phyloP scores from a whole-genome alignment of 495 filamentous ascomycete species.

The Penicillium cataractarum region DNA sequence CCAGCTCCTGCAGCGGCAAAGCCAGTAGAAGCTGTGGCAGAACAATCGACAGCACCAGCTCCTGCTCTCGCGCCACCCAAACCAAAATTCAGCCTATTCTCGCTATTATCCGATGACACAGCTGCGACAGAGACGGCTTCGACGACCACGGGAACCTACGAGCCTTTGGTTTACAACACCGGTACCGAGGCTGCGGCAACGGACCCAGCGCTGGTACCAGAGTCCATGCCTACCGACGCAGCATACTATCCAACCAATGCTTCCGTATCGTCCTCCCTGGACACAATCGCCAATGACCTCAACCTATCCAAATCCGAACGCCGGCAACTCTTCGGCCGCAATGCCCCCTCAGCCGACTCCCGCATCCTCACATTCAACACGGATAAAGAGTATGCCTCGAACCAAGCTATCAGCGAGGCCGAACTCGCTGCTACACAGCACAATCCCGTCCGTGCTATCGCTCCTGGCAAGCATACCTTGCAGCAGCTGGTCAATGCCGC shows the following conservation, averaged over 20 bases:
- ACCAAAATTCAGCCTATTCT: conserved; percentile 67
- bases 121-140: conserved; percentile 12
- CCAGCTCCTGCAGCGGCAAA: conserved; percentile 17
- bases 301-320: conserved; percentile 73
- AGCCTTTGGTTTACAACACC: conserved; percentile 55
- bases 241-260: conserved; percentile 23
- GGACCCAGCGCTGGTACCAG: conserved; percentile 16
- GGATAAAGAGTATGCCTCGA: conserved; percentile 80
- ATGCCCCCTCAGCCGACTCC: conserved; percentile 37
- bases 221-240: background rate
- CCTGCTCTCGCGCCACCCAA: conserved; percentile 37
- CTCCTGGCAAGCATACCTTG: conserved; percentile 86
- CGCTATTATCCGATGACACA: conserved; percentile 42
- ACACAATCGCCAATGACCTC: conserved; percentile 69
- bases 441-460: conserved; percentile 80
- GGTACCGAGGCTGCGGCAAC: conserved; percentile 30
- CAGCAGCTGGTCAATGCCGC: conserved; percentile 84
- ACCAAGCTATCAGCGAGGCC: conserved; percentile 58
- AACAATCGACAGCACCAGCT: conserved; percentile 22
- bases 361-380: conserved; percentile 81
- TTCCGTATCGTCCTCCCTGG: conserved; percentile 44
- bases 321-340: conserved; percentile 82
- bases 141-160: conserved; percentile 36
- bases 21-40: background rate
- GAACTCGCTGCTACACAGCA: conserved; percentile 69